Conservation (phyloP, 2,329 filamentous ascomycete genomes). For the Phoma sp. region DNA sequence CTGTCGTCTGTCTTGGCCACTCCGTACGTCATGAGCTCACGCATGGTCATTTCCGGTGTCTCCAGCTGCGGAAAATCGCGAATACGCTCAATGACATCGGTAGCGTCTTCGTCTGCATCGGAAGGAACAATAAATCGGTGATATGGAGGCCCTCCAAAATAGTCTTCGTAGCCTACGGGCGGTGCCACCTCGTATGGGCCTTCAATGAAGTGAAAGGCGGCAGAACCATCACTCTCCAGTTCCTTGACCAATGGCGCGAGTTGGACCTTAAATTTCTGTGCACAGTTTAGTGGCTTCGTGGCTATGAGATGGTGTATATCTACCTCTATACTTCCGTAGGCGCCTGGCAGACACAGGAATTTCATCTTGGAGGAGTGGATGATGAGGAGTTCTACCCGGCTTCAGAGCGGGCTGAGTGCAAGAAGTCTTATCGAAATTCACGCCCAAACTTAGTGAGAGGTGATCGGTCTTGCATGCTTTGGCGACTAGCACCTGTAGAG, state of each 20-base stretch:
- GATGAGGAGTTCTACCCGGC: not conserved
- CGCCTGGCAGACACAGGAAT: conserved; percentile 35
- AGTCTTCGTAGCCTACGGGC: conserved; percentile 36
- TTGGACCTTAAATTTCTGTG: conserved; percentile 37
- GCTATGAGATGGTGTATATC: not conserved
- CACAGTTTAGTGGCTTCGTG: not conserved
- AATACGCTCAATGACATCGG: conserved; percentile 53
- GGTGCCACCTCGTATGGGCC: conserved; percentile 33
- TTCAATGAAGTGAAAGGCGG: conserved; percentile 34
- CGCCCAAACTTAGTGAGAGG: not conserved
- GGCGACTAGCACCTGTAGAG: not conserved
- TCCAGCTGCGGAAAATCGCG: conserved; percentile 61
- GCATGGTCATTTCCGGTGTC: conserved; percentile 63
- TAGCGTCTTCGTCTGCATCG: conserved; percentile 20
- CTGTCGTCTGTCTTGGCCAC: conserved; percentile 40
- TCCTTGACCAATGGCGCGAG: conserved; percentile 36
- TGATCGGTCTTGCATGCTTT: not conserved
- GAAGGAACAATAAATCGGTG: conserved; percentile 34
- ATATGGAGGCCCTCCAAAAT: conserved; percentile 37
- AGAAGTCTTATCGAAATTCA: not conserved
- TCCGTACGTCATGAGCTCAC: conserved; percentile 54
- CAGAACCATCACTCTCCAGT: conserved; percentile 28
- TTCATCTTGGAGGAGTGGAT: conserved; percentile 8
- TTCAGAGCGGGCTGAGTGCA: not conserved
- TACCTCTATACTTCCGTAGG: conserved; percentile 36